Percentiles rank a stretch among this genome's conserved stretches.
These are phyloP conservation scores for Raffaelea ambrosiae DNA, from an alignment of 2,329 filamentous ascomycete genomes.

Conservation along the genomic window DNA sequence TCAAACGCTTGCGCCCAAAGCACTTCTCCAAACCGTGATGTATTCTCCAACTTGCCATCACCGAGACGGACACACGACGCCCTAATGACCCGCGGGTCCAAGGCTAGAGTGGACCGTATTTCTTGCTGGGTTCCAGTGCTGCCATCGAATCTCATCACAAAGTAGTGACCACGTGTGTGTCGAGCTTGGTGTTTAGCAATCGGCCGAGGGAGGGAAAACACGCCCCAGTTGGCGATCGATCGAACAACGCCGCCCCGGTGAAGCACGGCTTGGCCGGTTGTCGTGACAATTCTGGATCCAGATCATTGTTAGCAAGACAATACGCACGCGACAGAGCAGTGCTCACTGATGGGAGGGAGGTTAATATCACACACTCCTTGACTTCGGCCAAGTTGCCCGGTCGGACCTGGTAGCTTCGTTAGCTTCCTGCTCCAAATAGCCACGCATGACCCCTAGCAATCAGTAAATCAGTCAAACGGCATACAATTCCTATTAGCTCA, in stretches of 20 bases:
- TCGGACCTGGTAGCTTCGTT: slow-evolving; percentile 63
- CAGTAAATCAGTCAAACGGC: too few species aligned
- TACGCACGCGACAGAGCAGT: too few species aligned
- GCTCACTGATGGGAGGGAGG: too few species aligned
- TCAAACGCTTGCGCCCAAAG: slow-evolving; percentile 34
- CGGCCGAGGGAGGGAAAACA: slow-evolving; percentile 76
- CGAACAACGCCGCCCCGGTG: slow-evolving; percentile 80
- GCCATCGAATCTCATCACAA: slow-evolving; percentile 92
- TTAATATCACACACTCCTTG: slow-evolving; percentile 83
- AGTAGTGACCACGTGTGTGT: slow-evolving; percentile 87
- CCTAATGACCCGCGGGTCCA: slow-evolving; percentile 87
- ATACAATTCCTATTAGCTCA: slow-evolving; percentile 89
- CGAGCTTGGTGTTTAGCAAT: slow-evolving; percentile 72
- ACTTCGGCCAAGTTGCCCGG: slow-evolving; percentile 84
- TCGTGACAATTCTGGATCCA: slow-evolving; percentile 77
- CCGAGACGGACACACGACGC: slow-evolving; percentile 83
- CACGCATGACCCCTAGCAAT: too few species aligned
- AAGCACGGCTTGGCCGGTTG: slow-evolving; percentile 75
- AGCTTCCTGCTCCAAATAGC: too few species aligned
- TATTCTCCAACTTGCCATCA: slow-evolving; percentile 66
- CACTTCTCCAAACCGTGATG: slow-evolving; percentile 39
- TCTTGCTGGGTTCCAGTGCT: slow-evolving; percentile 64
- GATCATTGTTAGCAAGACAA: neutral
- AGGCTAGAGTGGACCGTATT: slow-evolving; percentile 64
- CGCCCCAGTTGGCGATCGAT: slow-evolving; percentile 90